These are phyloP conservation scores for Heritiera littoralis DNA, from an alignment of 345 rosid genomes.

Conservation along the genomic window DNA sequence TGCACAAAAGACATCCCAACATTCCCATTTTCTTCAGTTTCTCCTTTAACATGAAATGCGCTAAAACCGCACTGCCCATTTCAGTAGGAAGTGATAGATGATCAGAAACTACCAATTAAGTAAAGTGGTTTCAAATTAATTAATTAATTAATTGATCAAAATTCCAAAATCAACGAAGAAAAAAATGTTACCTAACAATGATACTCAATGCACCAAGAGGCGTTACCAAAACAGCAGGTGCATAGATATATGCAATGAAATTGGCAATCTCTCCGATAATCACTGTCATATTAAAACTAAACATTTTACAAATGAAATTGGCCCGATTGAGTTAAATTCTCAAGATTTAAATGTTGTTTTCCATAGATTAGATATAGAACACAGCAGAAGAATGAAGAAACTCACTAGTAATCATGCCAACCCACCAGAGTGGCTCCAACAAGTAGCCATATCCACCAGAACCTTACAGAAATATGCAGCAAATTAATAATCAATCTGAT, in stretches of 20 bases:
- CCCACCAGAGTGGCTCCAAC: slow-evolving; percentile 86
- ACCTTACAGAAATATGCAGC: slow-evolving; percentile 33
- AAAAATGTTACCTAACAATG: slow-evolving; percentile 55
- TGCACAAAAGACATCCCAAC: slow-evolving; percentile 72
- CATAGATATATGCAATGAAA: slow-evolving; percentile 67
- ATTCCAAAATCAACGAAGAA: neutral
- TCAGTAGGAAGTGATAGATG: slow-evolving; percentile 19
- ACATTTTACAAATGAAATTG: slow-evolving; percentile 5
- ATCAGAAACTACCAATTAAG: slow-evolving; percentile 25
- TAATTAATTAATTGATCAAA: neutral
- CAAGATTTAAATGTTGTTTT: neutral
- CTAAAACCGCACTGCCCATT: slow-evolving; percentile 65
- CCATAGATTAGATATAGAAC: neutral
- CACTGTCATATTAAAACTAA: slow-evolving; percentile 46
- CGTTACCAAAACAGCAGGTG: slow-evolving; percentile 81
- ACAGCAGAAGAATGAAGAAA: slow-evolving; percentile 10
- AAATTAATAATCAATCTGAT: neutral
- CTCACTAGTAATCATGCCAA: slow-evolving; percentile 85
- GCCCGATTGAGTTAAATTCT: neutral
- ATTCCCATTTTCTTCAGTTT: slow-evolving; percentile 70
- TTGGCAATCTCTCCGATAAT: slow-evolving; percentile 73
- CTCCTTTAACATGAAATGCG: slow-evolving; percentile 71
- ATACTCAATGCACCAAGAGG: slow-evolving; percentile 81
- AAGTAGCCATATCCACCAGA: slow-evolving; percentile 78
- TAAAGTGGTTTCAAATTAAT: neutral